Percentiles rank a stretch among this genome's conserved stretches.
These are phyloP conservation scores for Schizophyllum amplum DNA, from an alignment of 1,284 basidiomycete genomes.

Conservation along the genomic window DNA sequence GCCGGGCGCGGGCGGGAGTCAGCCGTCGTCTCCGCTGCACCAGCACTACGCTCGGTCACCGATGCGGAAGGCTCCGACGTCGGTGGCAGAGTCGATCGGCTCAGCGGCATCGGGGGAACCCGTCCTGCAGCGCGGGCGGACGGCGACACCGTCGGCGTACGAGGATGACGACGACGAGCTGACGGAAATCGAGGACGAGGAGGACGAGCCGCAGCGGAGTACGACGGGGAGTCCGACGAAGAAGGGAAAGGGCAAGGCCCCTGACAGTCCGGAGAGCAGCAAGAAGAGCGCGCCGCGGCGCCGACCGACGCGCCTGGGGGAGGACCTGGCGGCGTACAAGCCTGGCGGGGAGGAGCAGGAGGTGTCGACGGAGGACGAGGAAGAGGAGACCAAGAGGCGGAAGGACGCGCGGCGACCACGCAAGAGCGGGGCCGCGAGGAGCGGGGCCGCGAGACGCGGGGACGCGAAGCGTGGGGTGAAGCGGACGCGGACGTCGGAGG, in stretches of 20 bases:
- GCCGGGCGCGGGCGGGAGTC: neutral
- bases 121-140: neutral
- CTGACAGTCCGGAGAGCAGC: neutral
- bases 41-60: neutral
- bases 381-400: neutral
- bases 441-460: too few species aligned
- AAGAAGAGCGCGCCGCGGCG: neutral
- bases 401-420: too few species aligned
- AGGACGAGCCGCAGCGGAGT: neutral
- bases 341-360: neutral
- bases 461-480: neutral
- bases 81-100: neutral
- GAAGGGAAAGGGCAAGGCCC: neutral
- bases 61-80: neutral
- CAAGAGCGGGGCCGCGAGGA: neutral
- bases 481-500: neutral
- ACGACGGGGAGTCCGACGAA: neutral
- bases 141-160: neutral
- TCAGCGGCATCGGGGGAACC: neutral
- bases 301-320: neutral
- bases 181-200: neutral
- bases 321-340: neutral
- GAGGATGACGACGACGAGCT: neutral
- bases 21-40: neutral
- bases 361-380: neutral